Evolutionary conservation across 495 filamentous ascomycete species (phyloP).

Genomic region (Daldinia decipiens): DNA sequence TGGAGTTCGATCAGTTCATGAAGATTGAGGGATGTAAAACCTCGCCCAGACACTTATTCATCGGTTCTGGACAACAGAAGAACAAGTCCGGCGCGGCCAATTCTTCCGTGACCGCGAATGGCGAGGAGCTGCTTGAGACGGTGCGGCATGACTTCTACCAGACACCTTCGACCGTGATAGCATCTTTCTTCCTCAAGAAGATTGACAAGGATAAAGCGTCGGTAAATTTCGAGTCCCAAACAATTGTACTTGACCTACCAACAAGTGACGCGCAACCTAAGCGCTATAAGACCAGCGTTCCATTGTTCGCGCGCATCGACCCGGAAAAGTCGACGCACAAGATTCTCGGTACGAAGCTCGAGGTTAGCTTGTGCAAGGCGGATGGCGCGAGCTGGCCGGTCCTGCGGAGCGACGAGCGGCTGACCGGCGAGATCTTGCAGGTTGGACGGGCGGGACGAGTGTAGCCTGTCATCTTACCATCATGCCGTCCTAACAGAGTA

Average conservation of each 20-base stretch:
- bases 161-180: slow-evolving; percentile 83
- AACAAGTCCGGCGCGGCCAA: slow-evolving; percentile 57
- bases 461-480: slow-evolving; percentile 46
- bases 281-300: slow-evolving; percentile 77
- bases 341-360: slow-evolving; percentile 94
- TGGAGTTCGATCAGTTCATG: slow-evolving; percentile 98
- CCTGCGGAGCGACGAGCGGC: slow-evolving; percentile 82
- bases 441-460: slow-evolving; percentile 79
- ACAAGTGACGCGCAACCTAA: slow-evolving; percentile 81
- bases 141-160: slow-evolving; percentile 96
- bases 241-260: slow-evolving; percentile 77
- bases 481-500: neutral
- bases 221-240: slow-evolving; percentile 69
- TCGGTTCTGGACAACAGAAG: slow-evolving; percentile 77
- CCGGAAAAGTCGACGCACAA: slow-evolving; percentile 77
- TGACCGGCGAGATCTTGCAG: slow-evolving; percentile 83
- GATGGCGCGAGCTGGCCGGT: slow-evolving; percentile 89
- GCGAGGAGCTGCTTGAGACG: slow-evolving; percentile 69
- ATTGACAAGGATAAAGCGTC: slow-evolving; percentile 83
- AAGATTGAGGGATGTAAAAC: slow-evolving; percentile 90
- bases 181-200: slow-evolving; percentile 95
- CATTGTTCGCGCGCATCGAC: slow-evolving; percentile 81
- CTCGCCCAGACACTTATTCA: slow-evolving; percentile 83
- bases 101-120: slow-evolving; percentile 53
- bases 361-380: slow-evolving; percentile 83